Base-by-base conservation (phyloP, 306 rosid genomes). In the Hylodesmum podocarpum region DNA sequence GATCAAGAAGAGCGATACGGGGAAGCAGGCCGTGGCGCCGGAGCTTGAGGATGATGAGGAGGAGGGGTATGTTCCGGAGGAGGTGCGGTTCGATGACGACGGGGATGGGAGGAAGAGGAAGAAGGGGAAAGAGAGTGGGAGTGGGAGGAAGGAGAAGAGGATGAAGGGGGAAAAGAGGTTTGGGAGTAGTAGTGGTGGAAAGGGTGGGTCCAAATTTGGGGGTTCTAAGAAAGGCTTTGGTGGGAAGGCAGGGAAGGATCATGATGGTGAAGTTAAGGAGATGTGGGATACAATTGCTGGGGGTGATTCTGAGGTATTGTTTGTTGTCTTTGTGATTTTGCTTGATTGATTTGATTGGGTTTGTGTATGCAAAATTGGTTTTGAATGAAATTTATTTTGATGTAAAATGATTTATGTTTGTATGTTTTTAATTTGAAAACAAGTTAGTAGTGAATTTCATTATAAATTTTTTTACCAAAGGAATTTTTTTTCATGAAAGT, bases 211-310 rank as follows among this genome's bases (percentile, higher is more conserved):
- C 2, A 86, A 81, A 78, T 86, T 81, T 28, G 84, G 87, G 46
- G 25, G 68, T 40, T 36, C 90, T 0, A 89, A 77, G 89, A 89
- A 85, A 82, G 88, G 87, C 37, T 87, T 91, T 29, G 72, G 91
- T 0, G 93, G 86, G 13, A 91, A 89, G 77, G 89, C 82, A 11
- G 85, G 89, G 55, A 92, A 82, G 84, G 97, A 93, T 80, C 96
- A 85, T 12, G 96, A 91, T 58, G 96, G 97, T 10, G 99, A 96
- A 79, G 99, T 96, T 73, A 87, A 88, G 73, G 99, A 96, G 87
- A 84, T 96, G 99, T 96, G 99, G 99, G 97, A 96, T 73, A 86
- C 94, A 9, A 82, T 96, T 80, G 97, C 94, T 12, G 97, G 93
- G 0, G 97, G 85, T 8, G 88, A 89, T 85, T 96, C 98, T 50